A percentile compares a stretch with the other conserved stretches of the same genome.
phyloP scores from a whole-genome alignment of 345 rosid genomes.

The Nasturtium officinale region DNA sequence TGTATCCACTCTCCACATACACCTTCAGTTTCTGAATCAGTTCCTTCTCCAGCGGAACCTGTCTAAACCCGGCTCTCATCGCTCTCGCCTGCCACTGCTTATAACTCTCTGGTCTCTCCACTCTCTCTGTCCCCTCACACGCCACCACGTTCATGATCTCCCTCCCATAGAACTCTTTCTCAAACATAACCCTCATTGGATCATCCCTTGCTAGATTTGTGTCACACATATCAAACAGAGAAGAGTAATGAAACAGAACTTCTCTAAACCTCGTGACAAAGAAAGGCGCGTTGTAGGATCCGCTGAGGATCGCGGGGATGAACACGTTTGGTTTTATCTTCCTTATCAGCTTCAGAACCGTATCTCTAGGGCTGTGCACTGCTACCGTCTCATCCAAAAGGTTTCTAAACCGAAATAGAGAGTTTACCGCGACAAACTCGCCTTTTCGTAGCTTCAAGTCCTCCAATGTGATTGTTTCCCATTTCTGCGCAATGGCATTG shows the following conservation, averaged over 20 bases:
- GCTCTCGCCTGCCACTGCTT: conserved; percentile 73
- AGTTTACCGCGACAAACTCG: conserved; percentile 72
- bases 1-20: conserved; percentile 48
- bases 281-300: conserved; percentile 70
- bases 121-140: conserved; percentile 76
- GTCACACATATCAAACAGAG: conserved; percentile 68
- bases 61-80: conserved; percentile 68
- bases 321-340: conserved; percentile 63
- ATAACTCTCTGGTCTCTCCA: conserved; percentile 83
- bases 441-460: conserved; percentile 56
- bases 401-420: conserved; percentile 59
- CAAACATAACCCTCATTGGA: conserved; percentile 58
- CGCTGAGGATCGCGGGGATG: conserved; percentile 52
- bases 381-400: conserved; percentile 68
- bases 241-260: conserved; percentile 69
- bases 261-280: conserved; percentile 73
- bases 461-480: conserved; percentile 66
- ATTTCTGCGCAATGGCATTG: conserved; percentile 64
- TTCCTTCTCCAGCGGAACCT: conserved; percentile 48
- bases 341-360: conserved; percentile 57
- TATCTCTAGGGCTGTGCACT: conserved; percentile 60
- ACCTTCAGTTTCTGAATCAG: conserved; percentile 50
- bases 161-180: conserved; percentile 66
- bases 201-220: conserved; percentile 48
- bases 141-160: conserved; percentile 69